Evolutionary conservation across 1,284 basidiomycete species (phyloP).

Genomic region (Ustilago nuda): DNA sequence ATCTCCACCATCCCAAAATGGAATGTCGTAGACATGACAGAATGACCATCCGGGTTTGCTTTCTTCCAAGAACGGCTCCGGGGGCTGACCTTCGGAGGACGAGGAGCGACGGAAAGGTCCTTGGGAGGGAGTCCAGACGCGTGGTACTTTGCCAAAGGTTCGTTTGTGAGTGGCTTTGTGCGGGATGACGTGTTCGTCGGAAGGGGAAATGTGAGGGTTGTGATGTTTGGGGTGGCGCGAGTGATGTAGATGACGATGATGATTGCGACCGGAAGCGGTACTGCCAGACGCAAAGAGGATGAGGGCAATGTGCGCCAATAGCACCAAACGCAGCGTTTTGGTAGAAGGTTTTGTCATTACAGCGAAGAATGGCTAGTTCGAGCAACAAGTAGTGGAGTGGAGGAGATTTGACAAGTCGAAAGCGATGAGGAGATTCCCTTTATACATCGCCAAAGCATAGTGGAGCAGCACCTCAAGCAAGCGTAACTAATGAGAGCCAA

Average conservation of each 20-base stretch:
- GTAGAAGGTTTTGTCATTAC: background rate
- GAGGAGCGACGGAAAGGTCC: constrained; percentile 19
- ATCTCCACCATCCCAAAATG: constrained; percentile 34
- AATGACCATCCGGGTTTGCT: constrained; percentile 23
- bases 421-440: too few species aligned
- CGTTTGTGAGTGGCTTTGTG: constrained; percentile 1
- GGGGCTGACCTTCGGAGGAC: constrained; percentile 1
- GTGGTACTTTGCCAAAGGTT: constrained; percentile 16
- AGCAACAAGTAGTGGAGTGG: background rate
- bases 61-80: constrained; percentile 25
- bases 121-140: constrained; percentile 31
- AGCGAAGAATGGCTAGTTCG: background rate
- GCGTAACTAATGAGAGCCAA: too few species aligned
- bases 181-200: background rate
- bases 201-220: background rate
- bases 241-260: constrained; percentile 5
- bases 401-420: too few species aligned
- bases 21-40: constrained; percentile 21
- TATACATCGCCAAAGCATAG: too few species aligned
- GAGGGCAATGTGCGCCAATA: background rate
- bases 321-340: background rate
- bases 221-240: background rate
- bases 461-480: too few species aligned
- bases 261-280: background rate
- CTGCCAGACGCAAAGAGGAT: background rate